These are phyloP conservation scores for Acer negundo DNA, from an alignment of 345 rosid genomes.

Conservation along the genomic window DNA sequence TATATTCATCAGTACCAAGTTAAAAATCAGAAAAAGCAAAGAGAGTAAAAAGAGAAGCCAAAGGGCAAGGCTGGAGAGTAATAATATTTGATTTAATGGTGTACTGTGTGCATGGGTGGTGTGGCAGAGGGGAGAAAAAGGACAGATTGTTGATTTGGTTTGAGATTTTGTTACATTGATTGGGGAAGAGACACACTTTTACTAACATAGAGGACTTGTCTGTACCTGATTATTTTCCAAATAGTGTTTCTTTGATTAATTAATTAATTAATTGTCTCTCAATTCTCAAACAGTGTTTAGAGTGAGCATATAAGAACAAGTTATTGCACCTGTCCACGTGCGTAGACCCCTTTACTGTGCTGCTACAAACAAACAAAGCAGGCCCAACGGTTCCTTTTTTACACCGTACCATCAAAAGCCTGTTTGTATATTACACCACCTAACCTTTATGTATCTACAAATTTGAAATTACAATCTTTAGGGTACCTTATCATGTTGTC, in stretches of 20 bases:
- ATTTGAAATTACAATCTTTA: no score
- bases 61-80: conserved; percentile 9
- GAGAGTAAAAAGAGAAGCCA: not conserved
- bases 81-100: not conserved
- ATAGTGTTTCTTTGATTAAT: not conserved
- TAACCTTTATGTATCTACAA: no score
- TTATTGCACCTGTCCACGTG: conserved; percentile 46
- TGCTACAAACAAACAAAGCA: conserved; percentile 37
- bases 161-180: conserved; percentile 38
- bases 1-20: not conserved
- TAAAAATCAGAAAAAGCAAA: conserved; percentile 10
- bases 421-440: not conserved
- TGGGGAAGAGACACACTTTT: conserved; percentile 29
- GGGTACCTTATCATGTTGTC: no score
- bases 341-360: conserved; percentile 40
- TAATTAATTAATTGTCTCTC: not conserved
- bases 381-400: conserved; percentile 40
- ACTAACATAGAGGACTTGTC: conserved; percentile 30
- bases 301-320: conserved; percentile 21
- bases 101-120: conserved; percentile 27
- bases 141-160: conserved; percentile 36
- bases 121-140: conserved; percentile 14
- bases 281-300: not conserved
- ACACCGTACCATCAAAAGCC: conserved; percentile 17
- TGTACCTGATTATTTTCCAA: conserved; percentile 1